These are phyloP conservation scores for Botryotinia narcissicola DNA, from an alignment of 2,329 filamentous ascomycete genomes.

Conservation along the genomic window DNA sequence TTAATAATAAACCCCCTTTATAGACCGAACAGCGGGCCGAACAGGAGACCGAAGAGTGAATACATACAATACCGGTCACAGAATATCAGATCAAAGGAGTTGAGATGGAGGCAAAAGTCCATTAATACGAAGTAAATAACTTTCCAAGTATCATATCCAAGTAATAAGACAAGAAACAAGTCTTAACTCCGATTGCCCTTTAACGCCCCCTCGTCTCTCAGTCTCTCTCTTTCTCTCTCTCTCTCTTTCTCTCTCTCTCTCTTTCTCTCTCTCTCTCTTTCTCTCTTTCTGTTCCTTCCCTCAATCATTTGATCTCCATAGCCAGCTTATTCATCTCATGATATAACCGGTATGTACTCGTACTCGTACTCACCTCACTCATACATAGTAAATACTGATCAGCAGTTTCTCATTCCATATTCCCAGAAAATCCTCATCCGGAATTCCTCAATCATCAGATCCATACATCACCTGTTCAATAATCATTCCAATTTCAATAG, in stretches of 20 bases:
- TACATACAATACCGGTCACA: too few relatives aligned
- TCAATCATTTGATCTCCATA: neutral
- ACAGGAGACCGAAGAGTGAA: neutral
- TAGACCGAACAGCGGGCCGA: too few relatives aligned
- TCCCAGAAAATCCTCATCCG: neutral
- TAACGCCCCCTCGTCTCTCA: neutral
- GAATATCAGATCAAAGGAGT: neutral
- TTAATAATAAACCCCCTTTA: neutral
- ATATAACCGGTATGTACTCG: neutral
- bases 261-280: too few relatives aligned
- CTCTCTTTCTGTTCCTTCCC: neutral
- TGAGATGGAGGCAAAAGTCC: neutral
- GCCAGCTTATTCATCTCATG: neutral
- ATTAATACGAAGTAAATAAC: too few relatives aligned
- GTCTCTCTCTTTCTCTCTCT: too few relatives aligned
- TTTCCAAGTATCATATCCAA: too few relatives aligned
- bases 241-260: too few relatives aligned
- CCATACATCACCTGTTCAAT: neutral
- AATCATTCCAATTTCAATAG: neutral
- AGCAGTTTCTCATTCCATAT: neutral
- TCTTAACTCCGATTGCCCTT: neutral
- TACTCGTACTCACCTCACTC: neutral
- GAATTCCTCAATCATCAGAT: neutral
- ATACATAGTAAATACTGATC: neutral
- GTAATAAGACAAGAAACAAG: too few relatives aligned